Base-by-base conservation (phyloP, 2,329 filamentous ascomycete species). In the Ophiostoma sp. region DNA sequence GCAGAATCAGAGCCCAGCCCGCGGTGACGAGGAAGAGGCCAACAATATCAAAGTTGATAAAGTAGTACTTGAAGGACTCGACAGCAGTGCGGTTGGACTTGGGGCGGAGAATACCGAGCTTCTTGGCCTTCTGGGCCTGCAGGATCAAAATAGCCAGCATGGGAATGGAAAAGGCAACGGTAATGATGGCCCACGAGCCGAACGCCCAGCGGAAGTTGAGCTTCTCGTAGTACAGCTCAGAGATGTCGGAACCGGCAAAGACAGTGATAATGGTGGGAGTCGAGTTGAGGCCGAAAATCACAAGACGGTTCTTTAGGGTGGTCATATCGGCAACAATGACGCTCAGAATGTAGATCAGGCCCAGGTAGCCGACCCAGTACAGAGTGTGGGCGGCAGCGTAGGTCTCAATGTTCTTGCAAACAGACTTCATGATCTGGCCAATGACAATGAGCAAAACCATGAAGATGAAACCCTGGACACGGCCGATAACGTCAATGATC, bases 251-350 rank as follows among this genome's bases (percentile, higher is more conserved):
- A 4, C 86, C 85, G 31, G 86, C 82, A 81, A 86, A 91, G 4
- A 87, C 85, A 0, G 87, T 89, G 67, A 87, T 82, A 71, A 91
- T 83, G 76, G 88, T 90, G 0, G 89, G 89, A 2, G 89, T 86
- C 33, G 85, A 83, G n/a, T 87, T 86, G 72, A 90, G 83, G 1
- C 87, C 85, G 17, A 87, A 84, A 74, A 89, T 84, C 65, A 92
- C 80, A 17, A 85, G 86, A 76, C 89, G 85, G 77, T 90, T 90
- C 74, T 85, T 83, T 17, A 92, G 80, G 13, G 84, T 83, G 3
- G 89, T 88, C 1, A 87, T 89, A 74, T 92, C 90, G 71, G 88
- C 86, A 69, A 89, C 85, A 76, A 91, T 87, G 67, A 92, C 83
- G 33, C 78, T 80, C 17, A 81, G 75, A 71, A 77, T 79, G 76